These are phyloP conservation scores for Botryosphaeria agaves DNA, from an alignment of 2,329 filamentous ascomycete species.

Conservation along the genomic window DNA sequence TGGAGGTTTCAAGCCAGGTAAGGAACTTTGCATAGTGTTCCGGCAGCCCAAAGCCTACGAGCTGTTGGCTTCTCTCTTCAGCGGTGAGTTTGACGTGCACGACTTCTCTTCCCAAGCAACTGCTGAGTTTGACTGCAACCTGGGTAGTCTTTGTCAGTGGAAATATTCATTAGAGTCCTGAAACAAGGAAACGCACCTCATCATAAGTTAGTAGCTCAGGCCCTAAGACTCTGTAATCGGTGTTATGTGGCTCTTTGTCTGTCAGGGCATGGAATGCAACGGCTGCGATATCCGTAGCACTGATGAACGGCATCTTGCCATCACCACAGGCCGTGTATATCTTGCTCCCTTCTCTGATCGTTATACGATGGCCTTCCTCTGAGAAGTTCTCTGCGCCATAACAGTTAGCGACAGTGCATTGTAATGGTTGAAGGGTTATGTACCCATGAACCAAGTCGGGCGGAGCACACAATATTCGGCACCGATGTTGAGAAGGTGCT, in stretches of 20 bases:
- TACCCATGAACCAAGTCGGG: constrained; percentile 33
- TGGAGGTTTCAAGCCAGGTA: constrained; percentile 10
- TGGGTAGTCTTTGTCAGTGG: constrained; percentile 3
- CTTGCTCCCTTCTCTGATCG: constrained; percentile 21
- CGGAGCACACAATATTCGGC: constrained; percentile 26
- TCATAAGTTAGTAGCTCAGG: constrained; percentile 16
- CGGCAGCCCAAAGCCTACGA: constrained; percentile 12
- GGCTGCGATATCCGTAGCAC: constrained; percentile 28
- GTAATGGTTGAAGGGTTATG: too few relatives aligned
- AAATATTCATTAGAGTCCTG: background rate
- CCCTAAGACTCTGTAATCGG: constrained; percentile 19
- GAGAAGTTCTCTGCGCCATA: constrained; percentile 26
- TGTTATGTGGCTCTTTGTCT: constrained; percentile 21
- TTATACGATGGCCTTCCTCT: constrained; percentile 12
- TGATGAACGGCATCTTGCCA: constrained; percentile 30
- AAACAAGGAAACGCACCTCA: constrained; percentile 6
- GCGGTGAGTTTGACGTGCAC: constrained; percentile 17
- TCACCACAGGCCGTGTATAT: constrained; percentile 26
- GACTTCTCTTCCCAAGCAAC: constrained; percentile 16
- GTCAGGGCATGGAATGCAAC: constrained; percentile 25
- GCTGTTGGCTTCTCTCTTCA: constrained; percentile 5
- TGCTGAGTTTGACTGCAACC: constrained; percentile 17
- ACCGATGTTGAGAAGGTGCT: constrained; percentile 18
- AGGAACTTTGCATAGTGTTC: constrained; percentile 16
- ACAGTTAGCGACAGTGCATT: constrained; percentile 3